phyloP scores from a whole-genome alignment of 257 asterid genomes.

The Penstemon barbatus region DNA sequence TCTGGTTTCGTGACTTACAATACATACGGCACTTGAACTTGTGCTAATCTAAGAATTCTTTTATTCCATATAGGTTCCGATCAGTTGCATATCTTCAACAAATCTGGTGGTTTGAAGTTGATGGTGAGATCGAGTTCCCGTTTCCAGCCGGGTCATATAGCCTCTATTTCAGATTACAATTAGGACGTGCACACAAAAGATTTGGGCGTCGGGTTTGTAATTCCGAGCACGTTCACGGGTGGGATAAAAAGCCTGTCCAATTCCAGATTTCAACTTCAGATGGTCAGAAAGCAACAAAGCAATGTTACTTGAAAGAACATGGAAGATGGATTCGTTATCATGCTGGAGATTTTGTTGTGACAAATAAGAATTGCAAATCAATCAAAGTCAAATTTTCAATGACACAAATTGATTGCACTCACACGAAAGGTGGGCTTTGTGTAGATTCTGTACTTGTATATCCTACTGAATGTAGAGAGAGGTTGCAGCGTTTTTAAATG shows the following conservation, averaged over 20 bases:
- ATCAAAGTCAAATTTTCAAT: conserved; percentile 71
- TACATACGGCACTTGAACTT: not conserved
- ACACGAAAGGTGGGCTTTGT: conserved; percentile 87
- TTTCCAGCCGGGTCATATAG: conserved; percentile 80
- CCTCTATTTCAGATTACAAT: conserved; percentile 71
- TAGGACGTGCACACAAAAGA: conserved; percentile 63
- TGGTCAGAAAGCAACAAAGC: conserved; percentile 74
- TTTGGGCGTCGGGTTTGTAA: conserved; percentile 69
- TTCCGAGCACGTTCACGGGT: conserved; percentile 80
- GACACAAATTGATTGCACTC: conserved; percentile 97
- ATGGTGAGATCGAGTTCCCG: conserved; percentile 87
- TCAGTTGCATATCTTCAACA: conserved; percentile 94
- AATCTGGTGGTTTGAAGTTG: conserved; percentile 94
- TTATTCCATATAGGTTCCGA: conserved; percentile 47
- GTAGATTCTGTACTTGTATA: conserved; percentile 77
- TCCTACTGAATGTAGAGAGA: conserved; percentile 58
- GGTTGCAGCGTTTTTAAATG: conserved; percentile 66
- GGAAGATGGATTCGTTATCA: conserved; percentile 78
- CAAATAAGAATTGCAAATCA: conserved; percentile 29
- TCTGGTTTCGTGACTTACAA: not conserved
- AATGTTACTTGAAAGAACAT: conserved; percentile 69
- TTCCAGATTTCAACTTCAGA: conserved; percentile 77
- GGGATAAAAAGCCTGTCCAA: conserved; percentile 80
- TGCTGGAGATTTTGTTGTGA: conserved; percentile 71
- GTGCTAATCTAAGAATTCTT: not conserved